A percentile compares a stretch with the other conserved stretches of the same genome.
Evolutionary conservation across 257 asterid species (phyloP).

Genomic region (Anisodus acutangulus): DNA sequence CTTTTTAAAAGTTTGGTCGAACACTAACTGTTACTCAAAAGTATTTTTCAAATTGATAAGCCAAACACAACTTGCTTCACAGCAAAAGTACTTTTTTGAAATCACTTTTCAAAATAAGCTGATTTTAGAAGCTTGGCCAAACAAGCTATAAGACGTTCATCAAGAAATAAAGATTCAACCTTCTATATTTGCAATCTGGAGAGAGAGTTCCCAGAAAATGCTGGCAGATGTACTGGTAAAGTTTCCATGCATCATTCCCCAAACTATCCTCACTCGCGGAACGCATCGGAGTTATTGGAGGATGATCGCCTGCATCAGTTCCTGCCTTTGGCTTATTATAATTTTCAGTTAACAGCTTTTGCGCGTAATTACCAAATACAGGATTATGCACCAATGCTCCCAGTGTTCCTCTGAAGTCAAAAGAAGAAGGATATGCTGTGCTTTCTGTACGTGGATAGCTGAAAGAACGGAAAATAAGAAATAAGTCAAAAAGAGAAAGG

Average conservation of each 20-base stretch:
- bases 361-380: constrained; percentile 68
- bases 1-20: too few species aligned
- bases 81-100: too few species aligned
- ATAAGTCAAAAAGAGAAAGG: constrained; percentile 22
- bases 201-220: constrained; percentile 88
- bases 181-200: constrained; percentile 80
- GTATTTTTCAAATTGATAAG: too few species aligned
- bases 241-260: constrained; percentile 85
- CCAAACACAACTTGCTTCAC: too few species aligned
- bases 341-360: constrained; percentile 61
- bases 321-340: constrained; percentile 76
- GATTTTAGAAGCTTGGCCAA: too few species aligned
- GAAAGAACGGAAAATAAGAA: constrained; percentile 35
- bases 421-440: constrained; percentile 89
- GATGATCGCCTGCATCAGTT: constrained; percentile 90
- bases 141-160: not conserved
- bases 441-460: constrained; percentile 98
- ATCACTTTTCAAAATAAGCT: too few species aligned
- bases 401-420: constrained; percentile 82
- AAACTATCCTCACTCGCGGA: constrained; percentile 79
- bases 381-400: constrained; percentile 61
- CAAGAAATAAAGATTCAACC: constrained; percentile 41
- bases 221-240: constrained; percentile 83
- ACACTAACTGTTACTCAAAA: too few species aligned
- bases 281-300: constrained; percentile 91